Evolutionary conservation across 2,329 filamentous ascomycete species (phyloP), one percentile per base, ranked within the genome.

Genomic region (Aspergillus persii): DNA sequence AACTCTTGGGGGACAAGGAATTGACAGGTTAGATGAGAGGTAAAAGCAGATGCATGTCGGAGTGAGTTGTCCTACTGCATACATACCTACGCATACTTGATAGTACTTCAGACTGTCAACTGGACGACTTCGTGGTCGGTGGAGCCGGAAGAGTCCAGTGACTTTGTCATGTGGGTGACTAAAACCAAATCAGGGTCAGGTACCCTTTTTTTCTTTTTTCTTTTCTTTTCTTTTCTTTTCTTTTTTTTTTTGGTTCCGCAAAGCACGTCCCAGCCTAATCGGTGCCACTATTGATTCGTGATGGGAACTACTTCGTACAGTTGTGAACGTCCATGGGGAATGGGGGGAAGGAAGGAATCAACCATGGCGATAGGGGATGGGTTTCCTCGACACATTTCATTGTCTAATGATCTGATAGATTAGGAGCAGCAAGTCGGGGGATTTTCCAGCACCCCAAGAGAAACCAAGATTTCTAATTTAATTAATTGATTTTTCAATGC

Each of bases 111-210:
- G 26, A 47, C 18, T 4, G 44, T 2, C 26, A 26, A 47, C 9
- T 47, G 44, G 8, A 47, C n/a, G 9, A 47, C 18, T 8, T 23
- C 7, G 4, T 44, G 15, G 39, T 47, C 18, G 44, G 44, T 47
- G 44, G 44, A 47, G 44, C 3, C 26, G 44, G 12, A 2, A 23
- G 44, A 47, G 11, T 47, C 44, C 41, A 53, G 50, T 49, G n/a
- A 49, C 26, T 36, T n/a, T 50, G 50, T 57, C 56, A 57, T 53
- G 56, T 57, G 50, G 56, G 31, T 31, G 41, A 23, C 41, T 48
- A 50, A 48, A 54, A 26, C 23, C 44, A 47, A 23, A 47, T 47
- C 44, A 27, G 44, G 44, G 11, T 39, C 41, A 39, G 33, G 23
- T 41, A 26, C 41, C 50, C 31, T 48, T 31, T 30, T 54, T n/a